Evolutionary conservation across 768 basidiomycete species (phyloP).

Genomic region (Krasilnikovozyma curviuscula): DNA sequence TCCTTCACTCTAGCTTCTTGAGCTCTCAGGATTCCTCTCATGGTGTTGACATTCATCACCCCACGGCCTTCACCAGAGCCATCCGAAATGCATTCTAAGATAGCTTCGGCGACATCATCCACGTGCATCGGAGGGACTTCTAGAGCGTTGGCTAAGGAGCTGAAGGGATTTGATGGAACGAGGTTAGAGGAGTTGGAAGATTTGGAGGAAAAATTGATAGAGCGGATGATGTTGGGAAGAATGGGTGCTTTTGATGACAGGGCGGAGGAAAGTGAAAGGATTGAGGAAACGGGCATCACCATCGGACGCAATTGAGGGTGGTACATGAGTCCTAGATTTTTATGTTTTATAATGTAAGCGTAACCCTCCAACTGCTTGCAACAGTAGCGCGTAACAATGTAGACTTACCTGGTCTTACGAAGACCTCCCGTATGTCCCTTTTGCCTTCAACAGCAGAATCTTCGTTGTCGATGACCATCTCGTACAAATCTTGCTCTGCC

Average conservation of each 20-base stretch:
- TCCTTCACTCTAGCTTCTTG: too few relatives aligned
- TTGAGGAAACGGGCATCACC: constrained; percentile 60
- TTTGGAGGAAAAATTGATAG: constrained; percentile 28
- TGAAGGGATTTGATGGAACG: constrained; percentile 12
- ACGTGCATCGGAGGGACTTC: constrained; percentile 84
- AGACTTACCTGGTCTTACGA: constrained; percentile 69
- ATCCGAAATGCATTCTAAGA: constrained; percentile 40
- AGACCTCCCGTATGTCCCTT: constrained; percentile 29
- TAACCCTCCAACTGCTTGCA: background rate
- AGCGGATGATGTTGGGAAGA: constrained; percentile 44
- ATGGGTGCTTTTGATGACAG: constrained; percentile 52
- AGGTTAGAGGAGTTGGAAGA: constrained; percentile 17
- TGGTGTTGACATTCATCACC: too few relatives aligned
- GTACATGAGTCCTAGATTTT: constrained; percentile 66
- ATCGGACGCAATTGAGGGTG: constrained; percentile 86
- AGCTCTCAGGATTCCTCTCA: too few relatives aligned
- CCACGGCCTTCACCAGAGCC: too few relatives aligned
- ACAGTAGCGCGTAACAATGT: background rate
- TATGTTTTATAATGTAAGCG: background rate
- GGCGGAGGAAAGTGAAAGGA: constrained; percentile 60
- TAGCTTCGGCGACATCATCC: constrained; percentile 77
- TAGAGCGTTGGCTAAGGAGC: constrained; percentile 49
- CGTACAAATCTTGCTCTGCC: constrained; percentile 55
- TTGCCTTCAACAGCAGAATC: background rate
- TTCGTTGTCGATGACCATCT: constrained; percentile 21